Evolutionary conservation across 441 rosid species (phyloP), one percentile per base, ranked within the genome.

Genomic region (Erodium trifolium): DNA sequence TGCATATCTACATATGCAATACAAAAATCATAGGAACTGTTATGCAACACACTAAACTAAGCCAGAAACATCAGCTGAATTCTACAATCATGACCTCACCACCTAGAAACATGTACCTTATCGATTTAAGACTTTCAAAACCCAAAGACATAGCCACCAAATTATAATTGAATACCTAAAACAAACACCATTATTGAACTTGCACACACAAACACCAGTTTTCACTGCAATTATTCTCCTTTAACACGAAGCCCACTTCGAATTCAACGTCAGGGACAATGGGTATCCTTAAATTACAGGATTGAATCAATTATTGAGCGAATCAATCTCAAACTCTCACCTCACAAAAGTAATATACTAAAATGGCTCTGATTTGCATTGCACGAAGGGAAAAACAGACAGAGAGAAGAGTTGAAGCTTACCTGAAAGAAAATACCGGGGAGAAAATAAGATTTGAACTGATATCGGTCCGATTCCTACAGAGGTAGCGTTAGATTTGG

Each of bases 231-330:
- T 67, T 47, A 70, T 68, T 43, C 67, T 68, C 69, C 27, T 55
- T 27, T 4, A 49, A 70, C 64, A 49, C 63, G 45, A 79, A 76
- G 62, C 72, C 79, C 79, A 76, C 41, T 68, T 47, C 2, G 14
- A 82, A 72, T 68, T 65, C 68, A 73, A 34, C 35, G 63, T 8
- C 69, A 64, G 5, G 37, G 66, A 67, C 0, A 31, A 74, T 18
- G 78, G 73, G 79, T 19, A 73, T 45, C 11, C 31, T 43, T 43
- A 1, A 53, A 70, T 68, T 70, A 9, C n/a, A 59, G 57, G 67
- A 74, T 1, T 2, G 14, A 69, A 76, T 53, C 35, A 31, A 11
- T 11, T 45, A 8, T 7, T 2, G 51, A 7, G 11, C 11, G 8
- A 7, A 45, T 7, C 2, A 45, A 45, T 10, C 51, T 45, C 51